Evolutionary conservation across 225 moss, liverwort and hornwort species (phyloP).

Genomic region (Rhytidiadelphus loreus): DNA sequence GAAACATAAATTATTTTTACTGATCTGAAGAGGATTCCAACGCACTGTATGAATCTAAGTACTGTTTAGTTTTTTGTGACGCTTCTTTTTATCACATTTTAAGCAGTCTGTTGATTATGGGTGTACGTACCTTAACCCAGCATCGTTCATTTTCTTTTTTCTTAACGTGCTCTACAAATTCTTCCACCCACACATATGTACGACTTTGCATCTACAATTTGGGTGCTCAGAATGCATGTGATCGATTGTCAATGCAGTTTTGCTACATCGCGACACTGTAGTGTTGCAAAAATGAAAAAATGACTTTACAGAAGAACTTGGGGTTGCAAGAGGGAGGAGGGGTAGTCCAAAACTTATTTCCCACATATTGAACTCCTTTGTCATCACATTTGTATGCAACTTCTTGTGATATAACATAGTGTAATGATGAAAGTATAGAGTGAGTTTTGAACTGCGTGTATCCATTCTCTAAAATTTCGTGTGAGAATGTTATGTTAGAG

Average conservation of each 20-base stretch:
- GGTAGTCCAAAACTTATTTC: not conserved
- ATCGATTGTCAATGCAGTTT: not conserved
- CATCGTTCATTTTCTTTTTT: not conserved
- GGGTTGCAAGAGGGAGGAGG: not conserved
- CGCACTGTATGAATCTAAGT: not conserved
- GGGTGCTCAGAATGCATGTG: not conserved
- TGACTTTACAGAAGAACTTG: not conserved
- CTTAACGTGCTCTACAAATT: not conserved
- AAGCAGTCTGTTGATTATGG: not conserved
- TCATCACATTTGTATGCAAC: not conserved
- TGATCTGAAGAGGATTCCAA: not conserved
- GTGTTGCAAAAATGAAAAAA: not conserved
- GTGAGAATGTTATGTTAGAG: not conserved
- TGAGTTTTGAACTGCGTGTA: not conserved
- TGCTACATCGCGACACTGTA: not conserved
- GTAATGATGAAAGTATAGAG: too few relatives aligned
- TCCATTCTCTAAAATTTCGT: not conserved
- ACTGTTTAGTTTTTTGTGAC: too few relatives aligned
- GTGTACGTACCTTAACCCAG: not conserved
- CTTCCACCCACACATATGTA: not conserved
- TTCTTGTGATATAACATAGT: not conserved
- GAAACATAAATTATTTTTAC: not conserved
- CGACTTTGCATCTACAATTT: not conserved
- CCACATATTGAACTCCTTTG: not conserved
- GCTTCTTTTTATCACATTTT: not conserved